Evolutionary conservation across 208 protist genomes (phyloP).

Genomic region (Herpetomonas muscarum): DNA sequence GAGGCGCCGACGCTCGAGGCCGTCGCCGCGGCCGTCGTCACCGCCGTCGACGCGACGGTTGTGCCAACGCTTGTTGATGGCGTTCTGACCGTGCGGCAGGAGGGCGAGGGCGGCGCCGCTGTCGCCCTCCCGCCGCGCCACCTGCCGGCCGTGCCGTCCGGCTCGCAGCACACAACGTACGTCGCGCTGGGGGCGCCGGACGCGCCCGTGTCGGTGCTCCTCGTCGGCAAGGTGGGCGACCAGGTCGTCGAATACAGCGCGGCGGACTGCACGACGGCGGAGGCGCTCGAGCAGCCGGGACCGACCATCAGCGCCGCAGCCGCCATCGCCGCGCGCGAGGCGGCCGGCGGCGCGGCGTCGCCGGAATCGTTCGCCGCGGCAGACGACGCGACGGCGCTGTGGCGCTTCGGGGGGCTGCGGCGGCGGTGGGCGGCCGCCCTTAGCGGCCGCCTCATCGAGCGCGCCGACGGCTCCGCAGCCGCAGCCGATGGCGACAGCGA

Average conservation of each 20-base stretch:
- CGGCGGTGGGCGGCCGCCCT: too few relatives aligned
- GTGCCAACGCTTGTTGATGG: too few relatives aligned
- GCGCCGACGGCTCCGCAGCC: background rate
- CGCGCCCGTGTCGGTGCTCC: conserved; percentile 25
- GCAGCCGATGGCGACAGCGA: background rate
- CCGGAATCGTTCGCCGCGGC: too few relatives aligned
- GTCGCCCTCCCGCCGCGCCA: background rate
- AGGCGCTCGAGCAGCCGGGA: conserved; percentile 1
- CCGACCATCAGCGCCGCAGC: conserved; percentile 10
- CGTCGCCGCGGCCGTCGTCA: conserved; percentile 26
- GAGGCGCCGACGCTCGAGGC: conserved; percentile 10
- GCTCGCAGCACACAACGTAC: conserved; percentile 36
- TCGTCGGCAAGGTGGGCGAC: conserved; percentile 43
- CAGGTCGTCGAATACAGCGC: conserved; percentile 55
- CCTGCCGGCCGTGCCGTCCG: conserved; percentile 30
- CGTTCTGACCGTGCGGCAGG: background rate
- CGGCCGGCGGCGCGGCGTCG: too few relatives aligned
- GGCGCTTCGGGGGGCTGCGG: too few relatives aligned
- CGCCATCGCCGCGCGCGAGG: background rate
- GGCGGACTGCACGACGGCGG: conserved; percentile 9
- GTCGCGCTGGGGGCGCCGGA: conserved; percentile 22
- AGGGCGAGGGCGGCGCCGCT: conserved; percentile 18
- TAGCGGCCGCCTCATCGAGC: too few relatives aligned
- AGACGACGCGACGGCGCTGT: too few relatives aligned
- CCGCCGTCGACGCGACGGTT: too few relatives aligned